Percentiles rank a stretch among this genome's conserved stretches.
These are phyloP conservation scores for Microbotryum saponariae DNA, from an alignment of 1,284 basidiomycete genomes.

Conservation along the genomic window DNA sequence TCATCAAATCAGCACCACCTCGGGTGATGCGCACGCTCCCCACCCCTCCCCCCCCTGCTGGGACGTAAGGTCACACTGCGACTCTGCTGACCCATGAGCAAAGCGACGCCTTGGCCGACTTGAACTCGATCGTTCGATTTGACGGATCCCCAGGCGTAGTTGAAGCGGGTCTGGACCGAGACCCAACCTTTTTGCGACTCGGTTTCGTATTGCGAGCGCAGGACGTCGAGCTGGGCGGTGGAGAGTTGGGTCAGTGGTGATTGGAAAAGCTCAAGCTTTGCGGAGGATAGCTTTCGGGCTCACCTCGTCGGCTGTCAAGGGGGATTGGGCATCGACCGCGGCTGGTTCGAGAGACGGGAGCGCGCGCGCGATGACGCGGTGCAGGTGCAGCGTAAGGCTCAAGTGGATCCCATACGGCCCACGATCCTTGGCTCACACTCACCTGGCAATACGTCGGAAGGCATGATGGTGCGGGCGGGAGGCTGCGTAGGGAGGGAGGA, in stretches of 20 bases:
- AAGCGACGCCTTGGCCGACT: constrained; percentile 79
- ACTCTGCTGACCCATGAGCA: constrained; percentile 66
- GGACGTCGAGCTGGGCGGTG: constrained; percentile 7
- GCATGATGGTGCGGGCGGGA: constrained; percentile 4
- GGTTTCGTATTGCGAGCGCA: constrained; percentile 22
- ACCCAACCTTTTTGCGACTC: constrained; percentile 57
- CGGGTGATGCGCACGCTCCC: not conserved
- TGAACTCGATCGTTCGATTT: constrained; percentile 75
- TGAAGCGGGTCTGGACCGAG: constrained; percentile 94
- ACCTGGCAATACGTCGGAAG: constrained; percentile 15
- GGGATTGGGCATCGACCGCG: constrained; percentile 30
- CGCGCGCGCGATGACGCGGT: too few species aligned
- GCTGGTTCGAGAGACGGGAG: constrained; percentile 7
- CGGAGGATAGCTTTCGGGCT: not conserved
- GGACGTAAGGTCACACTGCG: too few species aligned
- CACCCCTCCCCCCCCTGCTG: too few species aligned
- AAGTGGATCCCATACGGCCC: too few species aligned
- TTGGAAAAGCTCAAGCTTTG: too few species aligned
- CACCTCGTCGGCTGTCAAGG: constrained; percentile 17
- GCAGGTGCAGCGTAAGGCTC: too few species aligned
- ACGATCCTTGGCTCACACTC: too few species aligned
- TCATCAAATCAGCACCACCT: not conserved
- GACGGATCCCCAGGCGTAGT: constrained; percentile 85
- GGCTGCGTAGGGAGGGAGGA: not conserved
- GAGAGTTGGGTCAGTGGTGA: too few species aligned